phyloP scores from a whole-genome alignment of 352 stramenopile species.

The Phytophthora pini region DNA sequence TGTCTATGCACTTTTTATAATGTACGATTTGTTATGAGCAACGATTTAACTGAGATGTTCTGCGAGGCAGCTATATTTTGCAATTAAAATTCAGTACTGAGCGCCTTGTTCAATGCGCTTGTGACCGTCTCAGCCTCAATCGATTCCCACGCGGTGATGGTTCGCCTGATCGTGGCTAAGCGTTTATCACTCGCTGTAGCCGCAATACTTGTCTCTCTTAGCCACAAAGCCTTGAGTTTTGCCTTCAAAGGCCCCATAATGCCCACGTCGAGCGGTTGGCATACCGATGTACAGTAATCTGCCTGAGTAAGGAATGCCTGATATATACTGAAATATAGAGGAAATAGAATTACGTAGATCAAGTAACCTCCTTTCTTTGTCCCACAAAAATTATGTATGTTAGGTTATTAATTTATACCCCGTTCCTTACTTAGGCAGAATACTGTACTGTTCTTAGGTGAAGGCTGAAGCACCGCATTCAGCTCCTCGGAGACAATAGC shows the following conservation, averaged over 20 bases:
- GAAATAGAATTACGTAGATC: too few relatives aligned
- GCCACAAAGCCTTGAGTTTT: constrained; percentile 11
- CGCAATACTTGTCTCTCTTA: constrained; percentile 1
- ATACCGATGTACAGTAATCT: constrained; percentile 6
- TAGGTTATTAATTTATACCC: too few relatives aligned
- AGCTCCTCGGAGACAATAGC: neutral
- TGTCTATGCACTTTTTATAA: neutral
- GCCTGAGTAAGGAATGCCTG: too few relatives aligned
- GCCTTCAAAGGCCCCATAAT: constrained; percentile 17
- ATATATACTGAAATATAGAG: too few relatives aligned
- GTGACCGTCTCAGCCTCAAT: constrained; percentile 10
- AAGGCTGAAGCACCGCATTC: constrained; percentile 1
- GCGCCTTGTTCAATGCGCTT: constrained; percentile 20
- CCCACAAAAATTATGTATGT: too few relatives aligned
- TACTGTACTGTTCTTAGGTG: constrained; percentile 17
- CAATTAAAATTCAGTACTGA: constrained; percentile 11
- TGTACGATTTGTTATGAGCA: neutral
- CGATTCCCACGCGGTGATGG: constrained; percentile 13
- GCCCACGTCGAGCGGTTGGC: constrained; percentile 30
- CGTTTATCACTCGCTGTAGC: constrained; percentile 13
- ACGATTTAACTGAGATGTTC: neutral
- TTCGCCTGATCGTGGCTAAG: constrained; percentile 11
- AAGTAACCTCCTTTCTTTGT: too few relatives aligned
- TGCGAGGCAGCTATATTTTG: constrained; percentile 21
- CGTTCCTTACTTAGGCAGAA: too few relatives aligned